Conservation (phyloP, 495 filamentous ascomycete genomes). For the Penicillium riverlandense region DNA sequence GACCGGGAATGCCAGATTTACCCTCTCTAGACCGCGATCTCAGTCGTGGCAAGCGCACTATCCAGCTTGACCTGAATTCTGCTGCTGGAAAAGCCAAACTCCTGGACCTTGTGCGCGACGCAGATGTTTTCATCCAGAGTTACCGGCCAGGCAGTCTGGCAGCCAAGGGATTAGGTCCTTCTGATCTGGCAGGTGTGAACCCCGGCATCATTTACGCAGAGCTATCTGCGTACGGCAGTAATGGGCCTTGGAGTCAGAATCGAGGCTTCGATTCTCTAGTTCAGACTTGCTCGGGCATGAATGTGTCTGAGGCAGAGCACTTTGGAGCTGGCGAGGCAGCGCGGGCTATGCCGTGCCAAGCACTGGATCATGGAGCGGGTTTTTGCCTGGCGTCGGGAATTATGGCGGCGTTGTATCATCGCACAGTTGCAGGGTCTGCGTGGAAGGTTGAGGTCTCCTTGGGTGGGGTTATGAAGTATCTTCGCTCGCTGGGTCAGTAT, state of each 20-base stretch:
- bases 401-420: constrained; percentile 45
- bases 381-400: constrained; percentile 49
- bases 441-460: constrained; percentile 48
- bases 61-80: constrained; percentile 43
- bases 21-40: constrained; percentile 62
- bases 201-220: constrained; percentile 50
- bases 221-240: constrained; percentile 53
- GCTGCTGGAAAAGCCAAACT: constrained; percentile 35
- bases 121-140: constrained; percentile 44
- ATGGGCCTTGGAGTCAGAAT: constrained; percentile 18
- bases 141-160: constrained; percentile 52
- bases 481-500: constrained; percentile 16
- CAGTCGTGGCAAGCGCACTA: constrained; percentile 52
- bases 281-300: constrained; percentile 47
- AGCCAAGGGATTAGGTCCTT: constrained; percentile 41
- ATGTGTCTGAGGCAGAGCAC: constrained; percentile 26
- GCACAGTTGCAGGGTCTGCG: constrained; percentile 47
- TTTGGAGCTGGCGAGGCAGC: constrained; percentile 57
- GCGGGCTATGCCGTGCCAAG: constrained; percentile 47
- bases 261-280: constrained; percentile 40
- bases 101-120: constrained; percentile 38
- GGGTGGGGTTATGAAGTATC: constrained; percentile 22
- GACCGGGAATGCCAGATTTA: constrained; percentile 51
- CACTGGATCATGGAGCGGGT: constrained; percentile 57
- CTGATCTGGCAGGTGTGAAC: constrained; percentile 30